These are phyloP conservation scores for Fusarium buharicum DNA, from an alignment of 2,329 filamentous ascomycete genomes.

Conservation along the genomic window DNA sequence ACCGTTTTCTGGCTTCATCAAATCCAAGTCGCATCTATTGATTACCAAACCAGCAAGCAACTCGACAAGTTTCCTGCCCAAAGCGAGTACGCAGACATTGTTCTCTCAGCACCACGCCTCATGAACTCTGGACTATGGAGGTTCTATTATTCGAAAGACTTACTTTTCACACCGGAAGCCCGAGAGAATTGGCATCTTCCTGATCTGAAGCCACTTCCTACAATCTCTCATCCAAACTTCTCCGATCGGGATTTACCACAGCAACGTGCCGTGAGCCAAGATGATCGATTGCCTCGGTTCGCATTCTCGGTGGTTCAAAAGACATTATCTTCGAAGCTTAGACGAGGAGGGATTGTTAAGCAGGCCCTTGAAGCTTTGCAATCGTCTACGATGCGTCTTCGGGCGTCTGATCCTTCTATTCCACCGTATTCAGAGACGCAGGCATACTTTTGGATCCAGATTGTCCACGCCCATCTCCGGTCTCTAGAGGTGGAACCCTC, in stretches of 20 bases:
- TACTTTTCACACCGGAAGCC: conserved; percentile 47
- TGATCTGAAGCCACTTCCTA: conserved; percentile 46
- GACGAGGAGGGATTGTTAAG: conserved; percentile 43
- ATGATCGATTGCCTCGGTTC: conserved; percentile 44
- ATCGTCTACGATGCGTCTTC: conserved; percentile 40
- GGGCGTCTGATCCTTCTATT: conserved; percentile 26
- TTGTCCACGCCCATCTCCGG: conserved; percentile 37
- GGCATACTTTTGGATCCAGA: conserved; percentile 49
- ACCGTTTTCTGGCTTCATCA: conserved; percentile 51
- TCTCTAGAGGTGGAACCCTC: conserved; percentile 16
- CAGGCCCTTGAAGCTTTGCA: conserved; percentile 42
- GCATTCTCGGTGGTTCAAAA: conserved; percentile 48
- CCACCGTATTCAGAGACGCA: conserved; percentile 49
- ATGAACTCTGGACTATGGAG: conserved; percentile 49
- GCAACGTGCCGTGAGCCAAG: background rate
- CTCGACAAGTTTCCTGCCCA: conserved; percentile 20
- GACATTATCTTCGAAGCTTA: conserved; percentile 27
- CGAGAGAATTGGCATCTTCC: conserved; percentile 47
- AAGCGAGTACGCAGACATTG: conserved; percentile 40
- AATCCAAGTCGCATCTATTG: conserved; percentile 47
- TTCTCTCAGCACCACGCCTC: conserved; percentile 42
- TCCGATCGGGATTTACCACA: background rate
- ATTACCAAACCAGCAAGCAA: conserved; percentile 33
- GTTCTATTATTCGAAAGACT: conserved; percentile 47
- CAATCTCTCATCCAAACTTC: background rate